Base-by-base conservation (phyloP, 2,329 filamentous ascomycete genomes). In the Cercospora janseana region DNA sequence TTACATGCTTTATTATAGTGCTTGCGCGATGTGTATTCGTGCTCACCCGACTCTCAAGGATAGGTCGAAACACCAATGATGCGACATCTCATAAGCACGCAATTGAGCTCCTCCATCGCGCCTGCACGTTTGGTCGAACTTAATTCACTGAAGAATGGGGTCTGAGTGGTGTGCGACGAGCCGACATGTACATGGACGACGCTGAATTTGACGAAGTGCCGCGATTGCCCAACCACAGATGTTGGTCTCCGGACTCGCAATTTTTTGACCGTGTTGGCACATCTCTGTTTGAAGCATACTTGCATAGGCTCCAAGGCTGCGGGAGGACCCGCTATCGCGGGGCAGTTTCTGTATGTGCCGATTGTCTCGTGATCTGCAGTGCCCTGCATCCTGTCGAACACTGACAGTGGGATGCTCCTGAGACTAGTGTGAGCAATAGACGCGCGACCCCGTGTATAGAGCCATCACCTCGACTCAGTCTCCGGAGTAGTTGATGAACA, bases 91-190 rank as follows among this genome's bases (percentile, higher is more conserved):
- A 27, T 20, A 29, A 52, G 50, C 50, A 52, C 50, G 50, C 50
- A 43, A 52, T 52, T 18, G 26, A 49, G 50, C 50, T 52, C 26
- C 38, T 28, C 40, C 41, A 44, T 52, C 44, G 40, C 50, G 50
- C 45, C 46, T 32, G n/a, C 44, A 46, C 31, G 12, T 23, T 37
- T 31, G 31, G 23, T 29, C 26, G 44, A 51, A 26, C 34, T 46
- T 38, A 51, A 51, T 46, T 12, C 18, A 16, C 13, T n/a, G 23
- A 24, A n/a, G 13, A 20, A 31, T 8, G 32, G 15, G n/a, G 18
- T 32, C 12, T 15, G 35, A 38, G 18, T 31, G 31, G 31, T 8
- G 35, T 21, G 45, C 50, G 45, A 52, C 50, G 50, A 52, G 38
- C 45, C 50, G 50, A 38, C 10, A 27, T n/a, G 16, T 38, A 40